A percentile compares a stretch with the other conserved stretches of the same genome.
phyloP scores from a whole-genome alignment of 2,329 filamentous ascomycete genomes.

The Neonectria sp. region DNA sequence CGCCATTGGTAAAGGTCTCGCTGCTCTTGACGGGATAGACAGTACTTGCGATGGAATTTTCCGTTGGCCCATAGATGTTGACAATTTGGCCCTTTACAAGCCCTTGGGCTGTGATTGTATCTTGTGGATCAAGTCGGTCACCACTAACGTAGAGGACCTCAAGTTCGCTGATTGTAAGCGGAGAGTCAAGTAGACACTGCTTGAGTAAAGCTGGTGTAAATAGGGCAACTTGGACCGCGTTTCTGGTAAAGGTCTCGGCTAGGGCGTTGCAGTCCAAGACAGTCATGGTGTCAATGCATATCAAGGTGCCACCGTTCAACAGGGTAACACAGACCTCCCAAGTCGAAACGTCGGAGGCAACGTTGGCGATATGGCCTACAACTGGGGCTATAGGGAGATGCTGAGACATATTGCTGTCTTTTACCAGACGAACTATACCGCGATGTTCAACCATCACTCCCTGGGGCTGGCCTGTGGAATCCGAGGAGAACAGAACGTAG shows the following conservation, averaged over 20 bases:
- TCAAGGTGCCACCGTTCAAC: slow-evolving; percentile 25
- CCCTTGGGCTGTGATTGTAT: slow-evolving; percentile 8
- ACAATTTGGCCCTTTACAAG: slow-evolving; percentile 15
- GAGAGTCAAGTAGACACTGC: slow-evolving; percentile 33
- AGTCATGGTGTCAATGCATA: slow-evolving; percentile 33
- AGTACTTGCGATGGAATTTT: slow-evolving; percentile 32
- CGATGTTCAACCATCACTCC: slow-evolving; percentile 16
- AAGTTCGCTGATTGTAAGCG: slow-evolving; percentile 15
- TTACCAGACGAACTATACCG: slow-evolving; percentile 19
- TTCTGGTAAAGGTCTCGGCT: background rate
- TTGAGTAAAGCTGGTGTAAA: slow-evolving; percentile 40
- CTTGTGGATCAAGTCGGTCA: slow-evolving; percentile 34
- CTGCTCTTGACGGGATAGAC: slow-evolving; percentile 7
- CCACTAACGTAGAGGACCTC: slow-evolving; percentile 33
- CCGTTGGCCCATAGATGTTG: slow-evolving; percentile 38
- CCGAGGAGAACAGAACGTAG: slow-evolving; percentile 18
- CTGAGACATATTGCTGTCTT: slow-evolving; percentile 17
- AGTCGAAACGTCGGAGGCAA: slow-evolving; percentile 31
- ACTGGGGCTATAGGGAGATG: background rate
- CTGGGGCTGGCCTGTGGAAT: slow-evolving; percentile 14
- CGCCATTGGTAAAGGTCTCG: slow-evolving; percentile 27
- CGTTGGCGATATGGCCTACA: slow-evolving; percentile 30
- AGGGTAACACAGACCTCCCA: slow-evolving; percentile 23
- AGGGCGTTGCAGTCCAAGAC: slow-evolving; percentile 23
- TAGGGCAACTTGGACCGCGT: background rate